Evolutionary conservation across 2,329 filamentous ascomycete genomes (phyloP).

Genomic region (Claviceps pusilla): DNA sequence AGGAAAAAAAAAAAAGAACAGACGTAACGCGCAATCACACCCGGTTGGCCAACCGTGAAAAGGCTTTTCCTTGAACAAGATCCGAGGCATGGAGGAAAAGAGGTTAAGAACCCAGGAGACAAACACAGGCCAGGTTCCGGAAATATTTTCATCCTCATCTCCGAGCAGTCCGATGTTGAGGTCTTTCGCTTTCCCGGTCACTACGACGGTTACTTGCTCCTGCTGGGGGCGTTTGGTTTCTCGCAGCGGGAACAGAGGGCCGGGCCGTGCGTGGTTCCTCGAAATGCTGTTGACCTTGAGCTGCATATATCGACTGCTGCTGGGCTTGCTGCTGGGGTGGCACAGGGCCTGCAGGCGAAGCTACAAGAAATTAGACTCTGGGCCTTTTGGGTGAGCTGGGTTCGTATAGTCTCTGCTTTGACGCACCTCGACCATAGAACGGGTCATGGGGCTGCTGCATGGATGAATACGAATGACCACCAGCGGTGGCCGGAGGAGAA

Average conservation of each 20-base stretch:
- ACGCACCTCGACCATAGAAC: slow-evolving; percentile 47
- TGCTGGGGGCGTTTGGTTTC: slow-evolving; percentile 24
- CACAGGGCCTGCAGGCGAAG: slow-evolving; percentile 33
- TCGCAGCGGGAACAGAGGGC: slow-evolving; percentile 22
- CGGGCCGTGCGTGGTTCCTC: slow-evolving; percentile 29
- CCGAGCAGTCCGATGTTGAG: slow-evolving; percentile 24
- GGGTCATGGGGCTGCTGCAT: slow-evolving; percentile 30
- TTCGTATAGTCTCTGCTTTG: slow-evolving; percentile 14
- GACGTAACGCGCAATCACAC: slow-evolving; percentile 16
- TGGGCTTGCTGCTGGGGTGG: slow-evolving; percentile 15
- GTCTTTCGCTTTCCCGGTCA: slow-evolving; percentile 28
- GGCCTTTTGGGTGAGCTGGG: slow-evolving; percentile 5
- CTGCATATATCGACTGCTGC: slow-evolving; percentile 23
- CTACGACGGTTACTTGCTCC: slow-evolving; percentile 24
- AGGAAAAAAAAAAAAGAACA: slow-evolving; percentile 7
- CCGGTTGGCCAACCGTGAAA: not conserved
- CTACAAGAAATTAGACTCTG: slow-evolving; percentile 33
- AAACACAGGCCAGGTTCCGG: too few species aligned
- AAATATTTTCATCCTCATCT: slow-evolving; percentile 11
- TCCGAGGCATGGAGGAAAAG: not conserved
- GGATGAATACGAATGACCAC: slow-evolving; percentile 18
- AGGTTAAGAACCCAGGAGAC: slow-evolving; percentile 4
- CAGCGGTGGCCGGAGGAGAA: slow-evolving; percentile 15
- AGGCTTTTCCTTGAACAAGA: not conserved
- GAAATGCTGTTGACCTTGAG: slow-evolving; percentile 37